phyloP scores from a whole-genome alignment of 441 rosid species.

The Croton setiger region DNA sequence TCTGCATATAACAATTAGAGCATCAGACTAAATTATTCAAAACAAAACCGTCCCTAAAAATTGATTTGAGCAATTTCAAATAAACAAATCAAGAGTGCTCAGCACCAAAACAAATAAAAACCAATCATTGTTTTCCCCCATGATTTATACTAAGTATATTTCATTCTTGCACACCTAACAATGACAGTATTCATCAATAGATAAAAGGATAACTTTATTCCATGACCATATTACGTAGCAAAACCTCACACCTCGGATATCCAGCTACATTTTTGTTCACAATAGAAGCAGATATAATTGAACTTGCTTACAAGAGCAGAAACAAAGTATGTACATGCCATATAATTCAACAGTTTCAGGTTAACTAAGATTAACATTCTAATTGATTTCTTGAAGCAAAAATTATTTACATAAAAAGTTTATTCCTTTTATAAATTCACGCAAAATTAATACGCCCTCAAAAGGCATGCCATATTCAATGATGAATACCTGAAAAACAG shows the following conservation, averaged over 20 bases:
- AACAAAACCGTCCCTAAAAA: not conserved
- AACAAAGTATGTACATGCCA: not conserved
- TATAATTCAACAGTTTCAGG: not conserved
- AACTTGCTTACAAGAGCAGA: not conserved
- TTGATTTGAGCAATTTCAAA: not conserved
- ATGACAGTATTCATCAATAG: not conserved
- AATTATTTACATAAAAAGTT: not conserved
- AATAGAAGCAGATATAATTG: not conserved
- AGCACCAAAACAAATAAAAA: not conserved
- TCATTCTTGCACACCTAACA: not conserved
- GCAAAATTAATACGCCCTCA: not conserved
- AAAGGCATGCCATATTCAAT: not conserved
- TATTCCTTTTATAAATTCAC: not conserved
- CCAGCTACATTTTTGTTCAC: not conserved
- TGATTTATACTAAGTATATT: not conserved
- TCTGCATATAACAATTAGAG: constrained; percentile 43
- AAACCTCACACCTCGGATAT: not conserved
- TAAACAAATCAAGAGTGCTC: not conserved
- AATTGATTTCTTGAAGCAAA: not conserved
- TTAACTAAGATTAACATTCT: not conserved
- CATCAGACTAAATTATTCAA: not conserved
- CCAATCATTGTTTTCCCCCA: not conserved
- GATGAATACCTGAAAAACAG: constrained; percentile 65
- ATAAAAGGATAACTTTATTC: not conserved
- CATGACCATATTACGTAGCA: not conserved